These are phyloP conservation scores for Lentinus brumalis DNA, from an alignment of 768 basidiomycete genomes.

Conservation along the genomic window DNA sequence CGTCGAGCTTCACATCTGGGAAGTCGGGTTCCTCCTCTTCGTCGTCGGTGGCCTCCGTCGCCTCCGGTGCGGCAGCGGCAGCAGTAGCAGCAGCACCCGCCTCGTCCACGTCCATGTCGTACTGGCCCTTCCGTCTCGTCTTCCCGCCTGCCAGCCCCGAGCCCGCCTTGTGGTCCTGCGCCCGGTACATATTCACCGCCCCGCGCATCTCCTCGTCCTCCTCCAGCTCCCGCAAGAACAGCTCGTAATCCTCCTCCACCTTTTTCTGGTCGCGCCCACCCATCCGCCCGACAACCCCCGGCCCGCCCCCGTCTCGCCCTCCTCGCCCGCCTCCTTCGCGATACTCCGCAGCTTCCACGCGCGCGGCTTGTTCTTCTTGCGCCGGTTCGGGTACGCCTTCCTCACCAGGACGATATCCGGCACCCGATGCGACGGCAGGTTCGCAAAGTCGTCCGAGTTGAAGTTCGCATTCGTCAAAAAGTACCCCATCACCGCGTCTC, in stretches of 20 bases:
- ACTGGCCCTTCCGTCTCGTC: conserved; percentile 47
- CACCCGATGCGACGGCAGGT: conserved; percentile 62
- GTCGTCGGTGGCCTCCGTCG: conserved; percentile 39
- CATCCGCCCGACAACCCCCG: conserved; percentile 85
- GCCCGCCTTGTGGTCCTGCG: conserved; percentile 54
- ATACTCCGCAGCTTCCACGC: conserved; percentile 91
- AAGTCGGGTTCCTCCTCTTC: conserved; percentile 87
- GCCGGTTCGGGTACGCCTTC: conserved; percentile 91
- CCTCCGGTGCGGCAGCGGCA: conserved; percentile 30
- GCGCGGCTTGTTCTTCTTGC: conserved; percentile 87
- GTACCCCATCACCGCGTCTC: conserved; percentile 92
- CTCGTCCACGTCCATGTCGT: conserved; percentile 73
- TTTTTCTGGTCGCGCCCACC: conserved; percentile 90
- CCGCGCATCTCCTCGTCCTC: conserved; percentile 92
- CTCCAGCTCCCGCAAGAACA: conserved; percentile 91
- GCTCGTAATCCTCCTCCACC: conserved; percentile 96
- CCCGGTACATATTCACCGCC: conserved; percentile 86
- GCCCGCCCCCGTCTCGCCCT: conserved; percentile 74
- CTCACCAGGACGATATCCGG: conserved; percentile 94
- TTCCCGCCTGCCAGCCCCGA: conserved; percentile 39
- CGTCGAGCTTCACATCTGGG: conserved; percentile 83
- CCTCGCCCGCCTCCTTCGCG: conserved; percentile 88
- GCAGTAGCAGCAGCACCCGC: not conserved
- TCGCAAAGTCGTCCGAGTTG: conserved; percentile 86
- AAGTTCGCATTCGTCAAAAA: conserved; percentile 87